phyloP scores from a whole-genome alignment of 1,139 yeast species.

The Kurtzmaniella quercitrusa region DNA sequence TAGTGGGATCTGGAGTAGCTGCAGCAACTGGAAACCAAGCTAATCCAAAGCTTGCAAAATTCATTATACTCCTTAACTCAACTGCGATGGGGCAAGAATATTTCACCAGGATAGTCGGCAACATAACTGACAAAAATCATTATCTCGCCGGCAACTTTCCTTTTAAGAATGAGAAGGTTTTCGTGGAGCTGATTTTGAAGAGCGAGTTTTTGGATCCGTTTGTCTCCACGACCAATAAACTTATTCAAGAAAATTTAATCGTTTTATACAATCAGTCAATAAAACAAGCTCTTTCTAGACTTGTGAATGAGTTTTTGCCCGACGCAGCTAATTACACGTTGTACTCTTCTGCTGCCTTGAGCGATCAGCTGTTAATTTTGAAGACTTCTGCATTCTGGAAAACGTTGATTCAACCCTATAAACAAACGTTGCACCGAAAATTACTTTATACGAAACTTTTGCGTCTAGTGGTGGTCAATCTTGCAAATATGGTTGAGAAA shows the following conservation, averaged over 20 bases:
- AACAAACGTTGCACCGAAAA: conserved; percentile 49
- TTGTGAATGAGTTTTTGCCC: conserved; percentile 53
- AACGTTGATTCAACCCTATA: conserved; percentile 59
- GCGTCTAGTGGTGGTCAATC: conserved; percentile 48
- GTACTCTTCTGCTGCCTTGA: conserved; percentile 25
- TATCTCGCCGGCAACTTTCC: conserved; percentile 45
- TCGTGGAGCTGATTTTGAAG: conserved; percentile 37
- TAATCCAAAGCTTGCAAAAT: conserved; percentile 40
- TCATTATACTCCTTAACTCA: conserved; percentile 57
- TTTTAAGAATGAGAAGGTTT: conserved; percentile 50
- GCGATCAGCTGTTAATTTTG: conserved; percentile 30
- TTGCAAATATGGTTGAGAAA: conserved; percentile 55
- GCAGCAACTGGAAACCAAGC: conserved; percentile 18
- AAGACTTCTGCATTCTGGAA: conserved; percentile 65
- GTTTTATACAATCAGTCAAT: conserved; percentile 58
- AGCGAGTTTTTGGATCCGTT: conserved; percentile 39
- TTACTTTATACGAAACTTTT: conserved; percentile 47
- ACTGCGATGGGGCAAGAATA: conserved; percentile 57
- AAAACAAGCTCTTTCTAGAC: conserved; percentile 41
- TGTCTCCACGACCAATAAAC: conserved; percentile 36
- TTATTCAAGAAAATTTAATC: conserved; percentile 51
- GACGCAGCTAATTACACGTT: conserved; percentile 41
- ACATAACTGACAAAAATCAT: conserved; percentile 22
- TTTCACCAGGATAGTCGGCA: conserved; percentile 43
- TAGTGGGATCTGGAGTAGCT: conserved; percentile 29